These are phyloP conservation scores for Papilionanthe hybrid DNA, from an alignment of 116 monocot genomes.

Conservation along the genomic window DNA sequence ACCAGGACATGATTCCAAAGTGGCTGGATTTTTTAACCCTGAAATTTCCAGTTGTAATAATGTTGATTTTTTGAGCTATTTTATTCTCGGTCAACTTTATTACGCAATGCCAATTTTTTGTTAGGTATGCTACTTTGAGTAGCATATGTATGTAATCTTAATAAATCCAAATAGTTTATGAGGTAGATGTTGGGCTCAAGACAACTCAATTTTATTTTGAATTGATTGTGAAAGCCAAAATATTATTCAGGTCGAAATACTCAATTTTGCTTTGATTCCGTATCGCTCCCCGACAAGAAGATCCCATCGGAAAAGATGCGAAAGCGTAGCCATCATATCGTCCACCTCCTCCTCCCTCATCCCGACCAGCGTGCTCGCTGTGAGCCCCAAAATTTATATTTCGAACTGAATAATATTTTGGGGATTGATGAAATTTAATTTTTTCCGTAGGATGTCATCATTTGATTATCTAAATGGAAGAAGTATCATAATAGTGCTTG, in stretches of 20 bases:
- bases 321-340: slow-evolving; percentile 87
- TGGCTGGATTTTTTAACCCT: background rate
- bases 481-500: no score
- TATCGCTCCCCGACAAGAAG: slow-evolving; percentile 86
- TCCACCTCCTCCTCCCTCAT: slow-evolving; percentile 93
- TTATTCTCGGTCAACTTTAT: no score
- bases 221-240: background rate
- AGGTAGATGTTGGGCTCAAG: no score
- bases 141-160: no score
- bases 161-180: no score
- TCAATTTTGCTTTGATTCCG: slow-evolving; percentile 92
- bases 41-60: background rate
- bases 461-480: no score
- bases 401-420: no score
- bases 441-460: background rate
- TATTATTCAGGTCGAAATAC: background rate
- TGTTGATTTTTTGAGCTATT: background rate
- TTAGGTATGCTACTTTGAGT: no score
- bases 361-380: slow-evolving; percentile 71
- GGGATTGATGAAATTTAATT: background rate
- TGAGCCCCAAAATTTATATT: slow-evolving; percentile 92
- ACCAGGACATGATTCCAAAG: background rate
- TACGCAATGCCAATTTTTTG: no score
- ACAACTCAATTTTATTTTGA: background rate
- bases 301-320: slow-evolving; percentile 90